Evolutionary conservation across 345 rosid species (phyloP), one percentile per base, ranked within the genome.

Genomic region (Eucalyptus regnans): DNA sequence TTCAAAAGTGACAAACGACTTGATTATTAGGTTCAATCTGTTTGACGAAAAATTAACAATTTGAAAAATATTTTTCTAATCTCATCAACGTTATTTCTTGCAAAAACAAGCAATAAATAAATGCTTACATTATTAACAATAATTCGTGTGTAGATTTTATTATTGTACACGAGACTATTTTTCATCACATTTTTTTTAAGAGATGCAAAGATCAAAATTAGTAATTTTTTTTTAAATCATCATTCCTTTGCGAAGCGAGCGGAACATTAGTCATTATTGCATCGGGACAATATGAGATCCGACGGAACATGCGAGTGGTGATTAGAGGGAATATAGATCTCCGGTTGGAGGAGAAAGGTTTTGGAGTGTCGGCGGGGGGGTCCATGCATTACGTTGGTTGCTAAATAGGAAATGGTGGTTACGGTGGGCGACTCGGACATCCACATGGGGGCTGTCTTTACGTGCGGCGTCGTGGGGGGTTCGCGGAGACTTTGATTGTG

Each of bases 61-160:
- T 56, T 9, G 29, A 56, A 56, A 56, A 56, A 23, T 23, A 9
- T 4, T 56, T 4, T 23, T 56, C 13, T 12, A 62, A 29, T 12
- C 31, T 27, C 3, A 29, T 62, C 33, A 29, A 6, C 1, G 8
- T 6, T 27, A 9, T 56, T 25, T 23, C 13, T 23, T 56, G 1
- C 1, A 27, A 62, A 62, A 62, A 3, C 0, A 7, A 12, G 2
- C 16, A 12, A 62, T 12, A 14, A 62, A 60, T 22, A 62, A 29
- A 6, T 12, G 8, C 0, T 62, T 3, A 1, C 2, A 3, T 29
- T 12, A 29, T 29, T 62, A 12, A 62, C 31, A 62, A 62, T 3
- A 62, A 62, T 62, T 60, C 4, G 1, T 0, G 31, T 1, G 16
- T 60, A 27, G 7, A 27, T 1, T 2, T 3, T 62, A 27, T 29